These are phyloP conservation scores for Penicillium sp. DNA, from an alignment of 2,329 filamentous ascomycete genomes.

Conservation along the genomic window DNA sequence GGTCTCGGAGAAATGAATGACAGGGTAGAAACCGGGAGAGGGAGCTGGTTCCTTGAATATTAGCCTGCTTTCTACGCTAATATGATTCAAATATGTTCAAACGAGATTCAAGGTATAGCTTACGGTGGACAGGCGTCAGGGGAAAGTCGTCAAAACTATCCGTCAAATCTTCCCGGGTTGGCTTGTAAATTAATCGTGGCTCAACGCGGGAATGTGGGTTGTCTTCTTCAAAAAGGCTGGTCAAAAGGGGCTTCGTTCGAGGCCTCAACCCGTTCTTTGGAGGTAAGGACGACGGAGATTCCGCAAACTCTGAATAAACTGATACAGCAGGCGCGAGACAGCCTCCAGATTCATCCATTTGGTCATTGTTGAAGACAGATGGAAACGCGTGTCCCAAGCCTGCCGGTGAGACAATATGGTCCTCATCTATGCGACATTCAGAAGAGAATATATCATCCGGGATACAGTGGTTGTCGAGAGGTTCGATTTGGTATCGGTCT, in stretches of 20 bases:
- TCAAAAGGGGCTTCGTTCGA: background rate
- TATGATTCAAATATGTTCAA: background rate
- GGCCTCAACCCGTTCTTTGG: background rate
- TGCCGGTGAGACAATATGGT: background rate
- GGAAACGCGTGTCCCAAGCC: background rate
- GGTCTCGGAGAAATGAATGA: conserved; percentile 43
- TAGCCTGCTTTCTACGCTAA: background rate
- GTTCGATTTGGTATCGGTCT: background rate
- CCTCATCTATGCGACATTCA: conserved; percentile 20
- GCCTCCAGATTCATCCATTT: background rate
- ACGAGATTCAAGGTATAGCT: background rate
- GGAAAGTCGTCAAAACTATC: conserved; percentile 4
- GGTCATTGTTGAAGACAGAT: background rate
- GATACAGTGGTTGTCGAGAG: background rate
- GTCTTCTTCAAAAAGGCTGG: conserved; percentile 16
- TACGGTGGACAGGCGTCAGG: conserved; percentile 16
- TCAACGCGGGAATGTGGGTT: conserved; percentile 7
- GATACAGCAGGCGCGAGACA: background rate
- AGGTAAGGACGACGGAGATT: background rate
- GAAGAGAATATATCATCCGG: conserved; percentile 29
- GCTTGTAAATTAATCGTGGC: background rate
- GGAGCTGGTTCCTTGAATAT: conserved; percentile 13
- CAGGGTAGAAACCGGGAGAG: conserved; percentile 34
- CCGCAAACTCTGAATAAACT: background rate
- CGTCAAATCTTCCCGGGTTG: conserved; percentile 1